Evolutionary conservation across 129 eudicot genomes (phyloP), one percentile per base, ranked within the genome.

Genomic region (Flaveria brownii): DNA sequence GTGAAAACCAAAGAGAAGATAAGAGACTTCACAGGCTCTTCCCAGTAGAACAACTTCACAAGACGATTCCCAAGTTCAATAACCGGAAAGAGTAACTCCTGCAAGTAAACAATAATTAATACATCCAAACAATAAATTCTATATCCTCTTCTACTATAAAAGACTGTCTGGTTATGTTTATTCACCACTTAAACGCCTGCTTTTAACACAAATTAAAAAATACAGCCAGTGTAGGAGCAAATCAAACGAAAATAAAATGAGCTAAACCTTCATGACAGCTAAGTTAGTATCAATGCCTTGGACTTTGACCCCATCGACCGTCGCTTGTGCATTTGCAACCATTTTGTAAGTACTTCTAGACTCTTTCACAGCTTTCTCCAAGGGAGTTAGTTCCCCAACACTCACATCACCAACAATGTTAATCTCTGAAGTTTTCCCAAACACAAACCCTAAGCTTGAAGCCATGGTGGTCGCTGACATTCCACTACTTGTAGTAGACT

Each of bases 281-380:
- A 93, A 81, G 63, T 93, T 93, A 72, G 98, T 93, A 72, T 93
- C 98, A 45, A 93, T 74, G 39, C 98, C 98, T 62, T 93, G 91
- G 39, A 93, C 97, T 89, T 90, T 93, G 64, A 88, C 98, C 70
- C 97, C 98, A 82, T 90, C 92, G 56, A 93, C 96, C 2, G 98
- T 80, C 63, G 96, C 96, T 83, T 90, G 92, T 33, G 98, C 98
- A 63, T 75, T 80, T 54, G 88, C 93, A 80, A 88, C 96, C 70
- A 84, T 93, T 62, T 84, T 88, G 60, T 90, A 85, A 83, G 84
- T 88, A 71, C 88, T 90, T 87, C 90, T 85, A 67, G 97, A 89
- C 81, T 88, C 96, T 79, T 84, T 81, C 61, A 93, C 89, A 23
- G 87, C 96, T 79, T 87, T 93, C 74, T 88, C 97, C 64, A 93